Evolutionary conservation across 805 yeast species (phyloP), one percentile per base, ranked within the genome.

Genomic region (Monosporozyma siamensis): DNA sequence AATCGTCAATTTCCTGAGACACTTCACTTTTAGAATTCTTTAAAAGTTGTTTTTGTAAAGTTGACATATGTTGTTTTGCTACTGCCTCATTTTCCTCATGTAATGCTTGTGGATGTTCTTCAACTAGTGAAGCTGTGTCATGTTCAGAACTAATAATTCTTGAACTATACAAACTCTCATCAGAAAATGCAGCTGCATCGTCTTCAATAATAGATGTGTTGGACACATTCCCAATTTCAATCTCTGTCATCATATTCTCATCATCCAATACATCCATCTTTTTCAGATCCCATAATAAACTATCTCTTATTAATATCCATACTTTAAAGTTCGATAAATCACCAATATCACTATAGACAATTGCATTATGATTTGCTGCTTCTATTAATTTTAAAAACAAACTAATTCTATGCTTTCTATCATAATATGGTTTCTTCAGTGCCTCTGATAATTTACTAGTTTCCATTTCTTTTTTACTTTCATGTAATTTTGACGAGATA

Each of bases 251-350:
- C 21, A 24, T 7, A 21, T 23, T 20, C 4, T 41, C 26, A 4
- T 17, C 25, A 18, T 35, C 20, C 15, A 48, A 32, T 4, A 27
- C 43, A 26, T 41, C 40, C 41, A 43, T 31, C 36, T 47, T 43
- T 34, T 57, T 56, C 43, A 61, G 41, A 42, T 59, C 63, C 65
- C 64, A 61, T 5, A 58, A 41, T 10, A 62, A 39, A 5, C 64
- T 53, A 43, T 62, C 64, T 21, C 63, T 48, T 37, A 62, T 58
- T 29, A 61, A 38, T 15, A 57, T 45, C 66, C 66, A 62, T 8
- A 51, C 39, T 38, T 62, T 62, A 29, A 55, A 53, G 40, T 59
- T 58, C 11, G 57, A 50, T 25, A 55, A 32, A 41, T 62, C 66
- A 22, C 53, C 58, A 15, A 62, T 53, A 40, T 48, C 50, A 2